These are phyloP conservation scores for Sporisorium exsertum DNA, from an alignment of 1,284 basidiomycete species.

Conservation along the genomic window DNA sequence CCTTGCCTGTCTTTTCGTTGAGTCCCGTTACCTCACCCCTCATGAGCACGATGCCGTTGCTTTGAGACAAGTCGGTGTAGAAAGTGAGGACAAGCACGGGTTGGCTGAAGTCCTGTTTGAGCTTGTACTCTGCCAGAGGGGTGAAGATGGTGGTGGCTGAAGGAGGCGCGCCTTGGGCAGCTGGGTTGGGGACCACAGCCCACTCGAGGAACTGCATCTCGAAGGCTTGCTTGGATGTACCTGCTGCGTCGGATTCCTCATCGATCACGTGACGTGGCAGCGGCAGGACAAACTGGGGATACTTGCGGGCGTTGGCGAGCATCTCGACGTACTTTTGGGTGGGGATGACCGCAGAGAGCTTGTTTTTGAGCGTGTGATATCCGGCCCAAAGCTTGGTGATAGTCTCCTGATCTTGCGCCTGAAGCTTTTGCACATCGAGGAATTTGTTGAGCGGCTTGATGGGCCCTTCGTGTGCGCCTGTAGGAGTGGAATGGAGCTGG, in stretches of 20 bases:
- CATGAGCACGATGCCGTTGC: conserved; percentile 86
- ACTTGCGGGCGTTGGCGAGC: conserved; percentile 51
- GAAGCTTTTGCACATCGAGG: conserved; percentile 60
- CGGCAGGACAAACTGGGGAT: conserved; percentile 66
- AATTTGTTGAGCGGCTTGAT: conserved; percentile 60
- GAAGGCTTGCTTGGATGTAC: conserved; percentile 48
- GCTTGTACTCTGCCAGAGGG: conserved; percentile 92
- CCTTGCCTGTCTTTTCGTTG: conserved; percentile 71
- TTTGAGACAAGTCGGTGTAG: conserved; percentile 86
- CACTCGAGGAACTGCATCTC: conserved; percentile 68
- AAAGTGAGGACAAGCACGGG: conserved; percentile 90
- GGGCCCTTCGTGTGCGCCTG: conserved; percentile 45
- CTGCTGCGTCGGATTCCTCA: conserved; percentile 23
- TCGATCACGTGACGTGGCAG: conserved; percentile 56
- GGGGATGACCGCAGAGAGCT: conserved; percentile 66
- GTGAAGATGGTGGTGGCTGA: conserved; percentile 79
- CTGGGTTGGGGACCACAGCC: conserved; percentile 51
- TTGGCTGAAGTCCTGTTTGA: conserved; percentile 85
- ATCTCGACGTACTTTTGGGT: conserved; percentile 55
- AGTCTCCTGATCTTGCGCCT: conserved; percentile 42
- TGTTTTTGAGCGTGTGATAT: conserved; percentile 66
- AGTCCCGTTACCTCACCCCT: conserved; percentile 88
- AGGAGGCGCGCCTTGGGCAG: conserved; percentile 23
- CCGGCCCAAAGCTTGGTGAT: conserved; percentile 66
- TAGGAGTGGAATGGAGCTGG: conserved; percentile 30